Evolutionary conservation across 768 basidiomycete genomes (phyloP).

Genomic region (Tulasnella sp.): DNA sequence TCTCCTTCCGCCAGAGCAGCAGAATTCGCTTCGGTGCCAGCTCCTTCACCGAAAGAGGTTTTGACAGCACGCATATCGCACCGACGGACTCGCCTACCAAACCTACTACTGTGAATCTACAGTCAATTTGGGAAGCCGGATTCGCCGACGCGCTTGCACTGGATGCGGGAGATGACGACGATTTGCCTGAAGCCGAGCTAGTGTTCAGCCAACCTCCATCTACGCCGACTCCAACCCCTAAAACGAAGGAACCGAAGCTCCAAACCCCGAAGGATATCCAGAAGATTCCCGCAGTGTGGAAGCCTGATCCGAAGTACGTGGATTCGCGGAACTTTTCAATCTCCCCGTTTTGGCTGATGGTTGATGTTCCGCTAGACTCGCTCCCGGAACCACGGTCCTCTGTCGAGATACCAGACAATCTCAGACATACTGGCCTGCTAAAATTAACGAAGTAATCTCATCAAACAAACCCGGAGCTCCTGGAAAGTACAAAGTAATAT

Average conservation of each 20-base stretch:
- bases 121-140: background rate
- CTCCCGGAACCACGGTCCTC: background rate
- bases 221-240: background rate
- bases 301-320: slow-evolving; percentile 4
- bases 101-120: background rate
- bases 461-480: background rate
- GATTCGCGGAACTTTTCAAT: background rate
- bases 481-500: slow-evolving; percentile 1
- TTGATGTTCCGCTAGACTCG: background rate
- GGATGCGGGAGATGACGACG: slow-evolving; percentile 4
- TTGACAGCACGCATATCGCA: background rate
- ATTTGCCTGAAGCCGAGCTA: slow-evolving; percentile 2
- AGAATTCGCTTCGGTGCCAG: background rate
- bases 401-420: background rate
- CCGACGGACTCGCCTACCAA: background rate
- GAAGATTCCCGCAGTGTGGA: background rate
- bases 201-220: background rate
- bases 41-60: background rate
- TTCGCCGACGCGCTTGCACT: background rate
- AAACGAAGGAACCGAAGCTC: background rate
- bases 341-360: background rate
- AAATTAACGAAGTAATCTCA: background rate
- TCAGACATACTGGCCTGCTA: slow-evolving; percentile 7
- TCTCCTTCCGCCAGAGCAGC: background rate
- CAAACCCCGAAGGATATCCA: background rate